Evolutionary conservation across 345 rosid genomes (phyloP).

Genomic region (Fremontodendron californicum): DNA sequence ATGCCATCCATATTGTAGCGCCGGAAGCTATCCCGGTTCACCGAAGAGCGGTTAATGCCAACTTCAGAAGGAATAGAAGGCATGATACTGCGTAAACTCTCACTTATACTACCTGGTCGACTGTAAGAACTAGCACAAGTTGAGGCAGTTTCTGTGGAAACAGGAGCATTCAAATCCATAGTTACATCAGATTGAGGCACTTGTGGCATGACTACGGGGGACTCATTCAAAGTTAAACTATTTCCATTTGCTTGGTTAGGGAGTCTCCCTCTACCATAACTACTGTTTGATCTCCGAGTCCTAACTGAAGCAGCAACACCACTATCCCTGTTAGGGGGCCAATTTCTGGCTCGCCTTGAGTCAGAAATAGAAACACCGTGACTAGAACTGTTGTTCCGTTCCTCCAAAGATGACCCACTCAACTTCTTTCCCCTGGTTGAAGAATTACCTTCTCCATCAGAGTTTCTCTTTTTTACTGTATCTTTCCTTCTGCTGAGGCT

Average conservation of each 20-base stretch:
- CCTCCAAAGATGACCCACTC: slow-evolving; percentile 44
- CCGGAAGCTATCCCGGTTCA: slow-evolving; percentile 49
- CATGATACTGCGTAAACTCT: slow-evolving; percentile 34
- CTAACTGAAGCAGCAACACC: slow-evolving; percentile 41
- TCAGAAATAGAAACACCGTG: slow-evolving; percentile 53
- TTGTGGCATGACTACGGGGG: slow-evolving; percentile 33
- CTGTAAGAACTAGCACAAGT: slow-evolving; percentile 24
- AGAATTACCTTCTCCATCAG: slow-evolving; percentile 66
- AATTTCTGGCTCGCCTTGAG: slow-evolving; percentile 52
- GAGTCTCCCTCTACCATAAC: slow-evolving; percentile 39
- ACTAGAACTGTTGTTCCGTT: slow-evolving; percentile 32
- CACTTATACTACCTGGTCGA: slow-evolving; percentile 36
- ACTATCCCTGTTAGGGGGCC: slow-evolving; percentile 38
- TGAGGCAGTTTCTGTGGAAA: slow-evolving; percentile 31
- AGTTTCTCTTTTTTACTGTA: slow-evolving; percentile 42
- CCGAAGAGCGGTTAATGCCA: slow-evolving; percentile 37
- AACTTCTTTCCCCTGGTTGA: slow-evolving; percentile 53
- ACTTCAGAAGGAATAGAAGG: slow-evolving; percentile 58
- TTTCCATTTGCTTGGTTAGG: slow-evolving; percentile 41
- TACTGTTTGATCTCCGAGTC: slow-evolving; percentile 45
- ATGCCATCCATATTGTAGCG: slow-evolving; percentile 74
- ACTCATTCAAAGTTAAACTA: slow-evolving; percentile 30
- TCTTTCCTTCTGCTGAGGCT: slow-evolving; percentile 41
- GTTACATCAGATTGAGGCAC: slow-evolving; percentile 42
- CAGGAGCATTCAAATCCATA: slow-evolving; percentile 42